Conservation (phyloP, 116 monocot species). For the Posidonia oceanica region DNA sequence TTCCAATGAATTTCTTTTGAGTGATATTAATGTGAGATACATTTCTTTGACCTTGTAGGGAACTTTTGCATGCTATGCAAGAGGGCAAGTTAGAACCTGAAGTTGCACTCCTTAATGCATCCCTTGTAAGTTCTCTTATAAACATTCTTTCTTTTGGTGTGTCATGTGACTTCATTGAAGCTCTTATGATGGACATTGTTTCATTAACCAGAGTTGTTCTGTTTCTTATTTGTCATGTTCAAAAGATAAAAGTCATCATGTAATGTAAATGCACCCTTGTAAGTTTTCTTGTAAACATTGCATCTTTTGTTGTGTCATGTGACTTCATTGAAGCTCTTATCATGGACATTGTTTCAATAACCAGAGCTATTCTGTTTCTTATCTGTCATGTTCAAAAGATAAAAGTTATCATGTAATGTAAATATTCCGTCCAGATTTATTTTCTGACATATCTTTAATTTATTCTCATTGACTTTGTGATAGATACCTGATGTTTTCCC, state of each 20-base stretch:
- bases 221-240: not conserved
- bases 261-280: conserved; percentile 61
- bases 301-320: not conserved
- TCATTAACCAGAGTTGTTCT: not conserved
- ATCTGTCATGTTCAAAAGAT: not conserved
- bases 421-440: not conserved
- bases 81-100: conserved; percentile 61
- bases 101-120: conserved; percentile 78
- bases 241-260: too few relatives aligned
- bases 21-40: too few relatives aligned
- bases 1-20: too few relatives aligned
- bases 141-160: not conserved
- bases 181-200: not conserved
- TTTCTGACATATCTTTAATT: not conserved
- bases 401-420: too few relatives aligned
- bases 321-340: not conserved
- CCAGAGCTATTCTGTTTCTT: not conserved
- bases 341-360: not conserved
- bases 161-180: not conserved
- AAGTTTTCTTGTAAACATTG: conserved; percentile 3
- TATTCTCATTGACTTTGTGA: not conserved
- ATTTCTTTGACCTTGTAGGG: conserved; percentile 28
- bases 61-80: conserved; percentile 65
- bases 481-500: conserved; percentile 92
- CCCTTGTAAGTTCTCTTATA: conserved; percentile 35